Base-by-base conservation (phyloP, 2,329 filamentous ascomycete genomes). In the Cytospora schulzeri region DNA sequence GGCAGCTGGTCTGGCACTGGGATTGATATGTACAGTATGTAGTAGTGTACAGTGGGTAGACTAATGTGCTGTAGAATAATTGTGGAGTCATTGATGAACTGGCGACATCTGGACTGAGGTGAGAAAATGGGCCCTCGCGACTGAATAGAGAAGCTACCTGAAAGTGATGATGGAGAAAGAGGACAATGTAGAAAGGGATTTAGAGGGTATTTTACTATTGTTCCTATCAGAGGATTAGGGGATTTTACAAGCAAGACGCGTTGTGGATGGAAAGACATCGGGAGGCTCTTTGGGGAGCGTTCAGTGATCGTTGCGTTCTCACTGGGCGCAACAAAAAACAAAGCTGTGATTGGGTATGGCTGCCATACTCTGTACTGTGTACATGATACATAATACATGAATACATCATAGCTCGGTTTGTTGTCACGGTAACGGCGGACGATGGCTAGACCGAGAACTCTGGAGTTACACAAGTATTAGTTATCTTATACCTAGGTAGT, bases 1-100 rank as follows among this genome's bases (percentile, higher is more conserved):
- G 62, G 65, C 65, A 60, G 65, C 48, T 48, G 35, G 50, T 11
- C 55, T 51, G 60, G 60, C n/a, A 22, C 45, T 41, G n/a, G n/a
- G n/a, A n/a, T n/a, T n/a, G n/a, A n/a, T n/a, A n/a, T n/a, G n/a
- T n/a, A n/a, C n/a, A n/a, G n/a, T n/a, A 53, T 56, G 35, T 24
- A 35, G 51, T n/a, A 51, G 33, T 38, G 28, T 12, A 24, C 15
- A 51, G 58, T 61, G 51, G 50, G 59, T 41, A n/a, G 22, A 38
- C 51, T 28, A 26, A 26, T 22, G 51, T 41, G 38, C 38, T 41
- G 38, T 35, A 35, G 33, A 12, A 63, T 63, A 53, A 58, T 50
- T 63, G 62, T 63, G 55, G 62, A 38, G 50, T 63, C 48, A 50
- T 45, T n/a, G n/a, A 50, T 17, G n/a, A 24, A 45, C 6, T n/a